Evolutionary conservation across 2,329 filamentous ascomycete species (phyloP), one percentile per base, ranked within the genome.

Genomic region (Reticulascus tulasneorum): DNA sequence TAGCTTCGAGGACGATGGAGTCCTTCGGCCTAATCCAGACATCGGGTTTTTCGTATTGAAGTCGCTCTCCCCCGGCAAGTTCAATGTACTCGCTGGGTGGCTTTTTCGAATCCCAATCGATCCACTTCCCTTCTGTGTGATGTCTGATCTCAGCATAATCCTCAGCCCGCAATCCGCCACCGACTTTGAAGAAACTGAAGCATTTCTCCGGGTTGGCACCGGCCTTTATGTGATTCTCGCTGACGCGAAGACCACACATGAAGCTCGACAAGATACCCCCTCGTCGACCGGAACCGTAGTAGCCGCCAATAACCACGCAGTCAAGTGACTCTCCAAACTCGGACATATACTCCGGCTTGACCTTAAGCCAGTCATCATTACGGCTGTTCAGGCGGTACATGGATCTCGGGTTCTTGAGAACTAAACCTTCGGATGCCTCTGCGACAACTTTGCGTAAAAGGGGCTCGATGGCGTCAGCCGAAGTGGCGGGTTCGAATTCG

Each of bases 271-370:
- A 66, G 3, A 66, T 77, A 25, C 91, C 93, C 31, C 93, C 93
- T 30, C 93, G 79, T 37, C 77, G 79, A 0, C 93, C 93, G 20
- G 85, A 86, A 11, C 93, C 93, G 56, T 86, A 98, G 62, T 95
- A 97, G 8, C 88, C 93, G 36, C 91, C 93, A 35, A 98, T 79
- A 12, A 98, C 72, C 11, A 96, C 67, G 47, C 89, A 88, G 56
- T 98, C 93, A 4, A 98, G 77, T 1, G 84, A 87, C 61, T 97
- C 91, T 43, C 93, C 93, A 56, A 93, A 95, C 45, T 95, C 91
- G 3, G 82, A 82, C 90, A 97, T 96, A 59, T 98, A 98, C 47
- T 98, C 93, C 2, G 93, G 93, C 53, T 98, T 98, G 8, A 98
- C 90, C 58, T 98, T 98, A 64, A 96, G 84, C 93, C 93, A 98